phyloP scores from a whole-genome alignment of 805 yeast genomes.

The Candida qinlingensis region DNA sequence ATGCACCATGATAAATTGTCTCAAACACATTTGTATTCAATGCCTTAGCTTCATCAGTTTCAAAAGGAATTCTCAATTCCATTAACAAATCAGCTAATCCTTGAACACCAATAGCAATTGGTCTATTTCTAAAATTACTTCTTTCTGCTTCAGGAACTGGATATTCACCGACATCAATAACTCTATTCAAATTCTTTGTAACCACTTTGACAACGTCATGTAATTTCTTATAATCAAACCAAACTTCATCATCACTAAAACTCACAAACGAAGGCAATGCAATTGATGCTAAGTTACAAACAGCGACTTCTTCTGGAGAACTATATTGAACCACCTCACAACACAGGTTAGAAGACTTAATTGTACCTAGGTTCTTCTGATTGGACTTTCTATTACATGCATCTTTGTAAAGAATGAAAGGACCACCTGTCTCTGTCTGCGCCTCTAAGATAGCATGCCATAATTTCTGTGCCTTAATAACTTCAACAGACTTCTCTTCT shows the following conservation, averaged over 20 bases:
- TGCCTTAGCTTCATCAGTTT: conserved; percentile 64
- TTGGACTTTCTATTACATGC: conserved; percentile 84
- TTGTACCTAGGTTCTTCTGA: conserved; percentile 88
- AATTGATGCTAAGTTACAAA: conserved; percentile 88
- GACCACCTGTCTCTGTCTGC: conserved; percentile 96
- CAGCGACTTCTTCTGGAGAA: conserved; percentile 87
- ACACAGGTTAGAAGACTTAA: conserved; percentile 90
- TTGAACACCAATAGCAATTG: conserved; percentile 92
- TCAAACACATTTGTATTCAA: conserved; percentile 84
- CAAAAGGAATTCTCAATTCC: conserved; percentile 76
- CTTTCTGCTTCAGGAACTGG: conserved; percentile 70
- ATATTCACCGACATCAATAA: conserved; percentile 79
- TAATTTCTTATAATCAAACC: conserved; percentile 67
- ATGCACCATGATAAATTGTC: conserved; percentile 90
- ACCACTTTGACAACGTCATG: conserved; percentile 75
- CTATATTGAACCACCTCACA: conserved; percentile 94
- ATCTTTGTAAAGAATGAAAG: conserved; percentile 92
- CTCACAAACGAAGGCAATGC: conserved; percentile 80
- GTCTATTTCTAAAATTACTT: conserved; percentile 80
- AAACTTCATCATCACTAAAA: conserved; percentile 32
- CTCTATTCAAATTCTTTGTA: conserved; percentile 67
- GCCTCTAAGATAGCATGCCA: conserved; percentile 90
- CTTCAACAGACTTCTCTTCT: conserved; percentile 59
- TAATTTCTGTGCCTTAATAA: conserved; percentile 82
- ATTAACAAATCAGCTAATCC: conserved; percentile 89